Evolutionary conservation across 371 early-diverging fungal species (phyloP), one percentile per base, ranked within the genome.

Genomic region (Choanephora cucurbitarum): DNA sequence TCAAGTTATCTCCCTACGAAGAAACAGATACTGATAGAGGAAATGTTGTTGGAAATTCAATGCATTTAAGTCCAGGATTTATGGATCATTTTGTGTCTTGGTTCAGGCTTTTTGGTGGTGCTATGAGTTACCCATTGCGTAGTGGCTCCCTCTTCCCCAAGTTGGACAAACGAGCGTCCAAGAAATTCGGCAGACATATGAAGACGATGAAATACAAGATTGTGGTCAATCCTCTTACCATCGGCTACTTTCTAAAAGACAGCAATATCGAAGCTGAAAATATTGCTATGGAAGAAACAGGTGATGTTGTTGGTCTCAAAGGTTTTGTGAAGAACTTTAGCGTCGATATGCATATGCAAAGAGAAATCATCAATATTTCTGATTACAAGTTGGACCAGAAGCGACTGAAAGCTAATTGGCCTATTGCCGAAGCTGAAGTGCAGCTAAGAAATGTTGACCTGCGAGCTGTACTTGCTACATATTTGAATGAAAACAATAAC

Each of bases 281-380:
- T 3, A 11, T 44, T 0, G 42, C 52, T 19, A 34, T 63, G 0
- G 67, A 71, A 24, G 77, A 66, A 17, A 32, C 63, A 10, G 78
- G 75, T 13, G 70, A 78, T 10, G 56, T 62, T 9, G 72, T 78
- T 1, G 81, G 81, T 7, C 42, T 81, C 13, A 81, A 81, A 31
- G 81, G 64, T 0, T 62, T 67, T 23, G 79, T 77, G 1, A 63
- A 64, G 3, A 52, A 52, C 0, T 81, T 81, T 47, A 72, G 70
- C 37, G 63, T 76, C 9, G 81, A 81, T 43, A 64, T 81, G 19
- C 81, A 81, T 53, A 77, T 75, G 23, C 61, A 68, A n/a, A 63
- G 77, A 46, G 75, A 71, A 42, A 47, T 72, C 9, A 58, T 64
- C 4, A 69, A 64, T 18, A 51, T 73, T 22, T 60, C 71, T 14